Evolutionary conservation across 2,329 filamentous ascomycete species (phyloP).

Genomic region (Fusarium vanettenii): DNA sequence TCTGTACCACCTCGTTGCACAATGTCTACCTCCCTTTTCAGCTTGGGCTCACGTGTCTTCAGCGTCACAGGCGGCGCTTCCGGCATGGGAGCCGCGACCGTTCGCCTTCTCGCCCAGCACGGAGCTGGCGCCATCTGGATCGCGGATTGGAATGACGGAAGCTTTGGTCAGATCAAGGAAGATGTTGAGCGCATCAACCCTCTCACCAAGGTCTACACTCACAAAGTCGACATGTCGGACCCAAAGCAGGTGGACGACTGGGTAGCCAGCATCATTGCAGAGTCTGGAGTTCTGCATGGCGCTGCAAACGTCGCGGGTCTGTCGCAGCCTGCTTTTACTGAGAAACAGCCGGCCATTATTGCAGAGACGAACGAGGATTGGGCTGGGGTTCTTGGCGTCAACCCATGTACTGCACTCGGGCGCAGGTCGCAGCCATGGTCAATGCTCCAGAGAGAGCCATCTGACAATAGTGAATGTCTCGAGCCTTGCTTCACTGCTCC

Average conservation of each 20-base stretch:
- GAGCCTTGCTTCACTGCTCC: neutral
- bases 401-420: constrained; percentile 6
- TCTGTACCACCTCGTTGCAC: neutral
- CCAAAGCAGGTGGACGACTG: neutral
- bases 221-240: neutral
- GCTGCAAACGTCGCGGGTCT: neutral
- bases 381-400: constrained; percentile 1
- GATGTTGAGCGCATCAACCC: neutral
- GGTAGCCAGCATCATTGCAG: neutral
- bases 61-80: neutral
- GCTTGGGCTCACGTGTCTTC: neutral
- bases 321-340: neutral
- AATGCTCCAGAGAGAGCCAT: neutral
- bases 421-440: neutral
- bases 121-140: neutral
- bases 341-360: neutral
- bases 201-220: neutral
- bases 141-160: neutral
- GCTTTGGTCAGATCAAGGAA: neutral
- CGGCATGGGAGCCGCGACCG: neutral
- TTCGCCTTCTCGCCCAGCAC: neutral
- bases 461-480: neutral
- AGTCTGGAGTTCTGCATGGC: neutral
- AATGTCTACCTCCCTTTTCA: neutral
- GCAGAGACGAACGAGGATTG: constrained; percentile 1